Conservation (phyloP, 768 basidiomycete species). For the Leucocoprinus birnbaumii region DNA sequence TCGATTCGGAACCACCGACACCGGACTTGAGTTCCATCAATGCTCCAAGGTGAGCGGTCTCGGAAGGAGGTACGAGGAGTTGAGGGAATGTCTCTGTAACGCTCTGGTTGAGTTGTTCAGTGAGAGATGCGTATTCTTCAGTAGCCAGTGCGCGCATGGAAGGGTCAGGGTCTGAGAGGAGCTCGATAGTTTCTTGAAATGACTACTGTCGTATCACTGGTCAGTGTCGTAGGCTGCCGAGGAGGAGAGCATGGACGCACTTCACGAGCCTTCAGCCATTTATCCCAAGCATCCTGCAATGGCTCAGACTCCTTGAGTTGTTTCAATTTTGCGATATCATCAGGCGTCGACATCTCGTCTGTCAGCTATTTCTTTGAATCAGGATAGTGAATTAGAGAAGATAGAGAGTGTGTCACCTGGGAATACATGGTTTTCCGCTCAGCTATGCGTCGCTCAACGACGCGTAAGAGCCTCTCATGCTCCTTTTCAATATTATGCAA, state of each 20-base stretch:
- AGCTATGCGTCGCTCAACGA: conserved; percentile 53
- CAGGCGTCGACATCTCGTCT: conserved; percentile 47
- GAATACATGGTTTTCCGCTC: conserved; percentile 42
- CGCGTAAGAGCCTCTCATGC: conserved; percentile 49
- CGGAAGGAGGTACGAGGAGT: conserved; percentile 70
- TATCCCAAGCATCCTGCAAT: conserved; percentile 64
- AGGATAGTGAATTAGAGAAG: conserved; percentile 6
- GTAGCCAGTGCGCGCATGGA: conserved; percentile 70
- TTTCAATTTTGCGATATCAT: conserved; percentile 57
- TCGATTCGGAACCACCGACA: conserved; percentile 88
- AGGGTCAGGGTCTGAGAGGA: conserved; percentile 73
- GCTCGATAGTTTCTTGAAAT: conserved; percentile 54
- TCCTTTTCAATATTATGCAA: conserved; percentile 31
- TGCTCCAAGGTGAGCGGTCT: conserved; percentile 66
- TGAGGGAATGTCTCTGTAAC: conserved; percentile 54
- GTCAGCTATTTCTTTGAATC: conserved; percentile 37
- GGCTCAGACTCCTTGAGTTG: conserved; percentile 68
- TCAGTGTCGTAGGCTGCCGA: not conserved
- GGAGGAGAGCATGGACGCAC: conserved; percentile 35
- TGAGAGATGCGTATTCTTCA: conserved; percentile 58
- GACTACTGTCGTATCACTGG: conserved; percentile 45
- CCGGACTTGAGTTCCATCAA: conserved; percentile 91
- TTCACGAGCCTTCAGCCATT: conserved; percentile 53
- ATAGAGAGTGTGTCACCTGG: conserved; percentile 28
- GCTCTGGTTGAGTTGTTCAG: conserved; percentile 28